Conservation (phyloP, 352 stramenopile species). For the Globisporangium barbulae region DNA sequence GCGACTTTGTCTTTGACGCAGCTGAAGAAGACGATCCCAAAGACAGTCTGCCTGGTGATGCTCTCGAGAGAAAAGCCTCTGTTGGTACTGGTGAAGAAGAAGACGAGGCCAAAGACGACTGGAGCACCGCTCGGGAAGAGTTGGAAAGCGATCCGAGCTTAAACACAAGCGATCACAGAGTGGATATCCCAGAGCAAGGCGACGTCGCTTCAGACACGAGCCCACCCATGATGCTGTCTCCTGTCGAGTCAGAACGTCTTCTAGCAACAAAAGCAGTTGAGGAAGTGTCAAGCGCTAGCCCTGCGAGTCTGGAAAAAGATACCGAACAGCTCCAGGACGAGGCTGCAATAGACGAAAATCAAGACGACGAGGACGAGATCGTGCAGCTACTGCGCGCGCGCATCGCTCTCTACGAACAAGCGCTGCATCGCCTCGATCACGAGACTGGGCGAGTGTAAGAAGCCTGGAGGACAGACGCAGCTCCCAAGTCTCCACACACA, state of each 20-base stretch:
- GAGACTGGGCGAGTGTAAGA: neutral
- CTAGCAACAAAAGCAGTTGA: neutral
- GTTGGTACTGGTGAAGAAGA: neutral
- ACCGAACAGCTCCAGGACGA: neutral
- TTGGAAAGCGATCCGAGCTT: too few relatives aligned
- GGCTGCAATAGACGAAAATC: neutral
- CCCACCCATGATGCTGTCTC: neutral
- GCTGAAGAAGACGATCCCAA: neutral
- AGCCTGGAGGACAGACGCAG: neutral
- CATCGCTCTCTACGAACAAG: conserved; percentile 45
- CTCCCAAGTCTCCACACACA: neutral
- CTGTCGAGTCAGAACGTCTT: neutral
- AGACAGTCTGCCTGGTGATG: too few relatives aligned
- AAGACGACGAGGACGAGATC: conserved; percentile 16
- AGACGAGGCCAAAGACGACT: too few relatives aligned
- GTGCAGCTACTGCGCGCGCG: conserved; percentile 6
- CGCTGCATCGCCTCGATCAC: conserved; percentile 29
- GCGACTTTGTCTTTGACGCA: conserved; percentile 7
- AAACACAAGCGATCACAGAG: neutral
- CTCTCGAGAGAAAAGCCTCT: neutral
- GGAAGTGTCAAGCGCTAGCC: neutral
- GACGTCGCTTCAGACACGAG: neutral
- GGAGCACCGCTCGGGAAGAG: too few relatives aligned
- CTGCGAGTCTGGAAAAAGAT: neutral
- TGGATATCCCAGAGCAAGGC: too few relatives aligned